Percentiles rank a stretch among this genome's conserved stretches.
phyloP scores from a whole-genome alignment of 1,284 basidiomycete species.

The Hemileia vastatrix region DNA sequence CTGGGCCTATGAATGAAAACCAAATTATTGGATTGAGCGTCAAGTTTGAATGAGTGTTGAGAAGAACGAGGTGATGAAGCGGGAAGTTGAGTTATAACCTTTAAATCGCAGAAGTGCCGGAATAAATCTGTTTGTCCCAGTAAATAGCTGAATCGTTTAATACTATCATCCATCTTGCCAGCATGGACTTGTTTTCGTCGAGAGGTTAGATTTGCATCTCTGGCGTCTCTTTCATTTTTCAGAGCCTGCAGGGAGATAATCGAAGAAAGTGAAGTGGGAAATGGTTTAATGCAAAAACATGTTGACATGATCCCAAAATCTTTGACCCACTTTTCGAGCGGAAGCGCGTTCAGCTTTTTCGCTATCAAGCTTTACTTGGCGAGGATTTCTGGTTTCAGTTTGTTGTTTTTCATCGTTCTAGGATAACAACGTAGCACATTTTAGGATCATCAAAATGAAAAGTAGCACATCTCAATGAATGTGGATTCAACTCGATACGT shows the following conservation, averaged over 20 bases:
- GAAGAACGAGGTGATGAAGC: too few species aligned
- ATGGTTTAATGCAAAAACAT: not conserved
- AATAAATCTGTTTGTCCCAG: conserved; percentile 92
- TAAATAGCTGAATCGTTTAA: conserved; percentile 88
- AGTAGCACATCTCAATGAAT: too few species aligned
- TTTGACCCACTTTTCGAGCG: conserved; percentile 17
- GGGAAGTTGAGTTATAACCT: conserved; percentile 66
- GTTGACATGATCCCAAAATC: not conserved
- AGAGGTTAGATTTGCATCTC: conserved; percentile 15
- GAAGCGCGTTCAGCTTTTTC: conserved; percentile 19
- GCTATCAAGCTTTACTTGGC: conserved; percentile 10
- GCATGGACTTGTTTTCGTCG: conserved; percentile 20
- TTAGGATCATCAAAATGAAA: too few species aligned
- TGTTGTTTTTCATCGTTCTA: too few species aligned
- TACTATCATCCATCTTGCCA: conserved; percentile 54
- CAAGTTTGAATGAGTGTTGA: too few species aligned
- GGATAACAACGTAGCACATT: too few species aligned
- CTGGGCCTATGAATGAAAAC: conserved; percentile 54
- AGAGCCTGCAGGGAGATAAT: conserved; percentile 9
- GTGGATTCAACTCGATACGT: too few species aligned
- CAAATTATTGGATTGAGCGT: too few species aligned
- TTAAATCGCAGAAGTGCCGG: conserved; percentile 62
- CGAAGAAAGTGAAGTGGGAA: not conserved
- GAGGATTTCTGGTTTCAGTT: not conserved
- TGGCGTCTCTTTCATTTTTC: conserved; percentile 12